These are phyloP conservation scores for Neurospora pannonica DNA, from an alignment of 495 filamentous ascomycete genomes.

Conservation along the genomic window DNA sequence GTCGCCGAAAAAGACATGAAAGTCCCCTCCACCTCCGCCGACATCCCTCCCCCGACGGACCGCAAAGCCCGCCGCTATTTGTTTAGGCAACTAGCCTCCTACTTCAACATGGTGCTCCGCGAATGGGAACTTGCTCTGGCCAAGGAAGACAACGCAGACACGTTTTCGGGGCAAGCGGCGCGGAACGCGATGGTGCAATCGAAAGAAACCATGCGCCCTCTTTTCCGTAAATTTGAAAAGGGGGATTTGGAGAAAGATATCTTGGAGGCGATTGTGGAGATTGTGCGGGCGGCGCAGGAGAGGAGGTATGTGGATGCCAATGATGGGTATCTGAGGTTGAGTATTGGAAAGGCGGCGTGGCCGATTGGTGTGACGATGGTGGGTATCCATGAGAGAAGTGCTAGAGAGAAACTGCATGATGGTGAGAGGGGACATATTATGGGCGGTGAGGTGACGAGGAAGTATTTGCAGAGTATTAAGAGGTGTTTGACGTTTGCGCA, in stretches of 20 bases:
- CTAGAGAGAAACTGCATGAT: slow-evolving; percentile 89
- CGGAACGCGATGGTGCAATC: slow-evolving; percentile 70
- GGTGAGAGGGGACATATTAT: slow-evolving; percentile 92
- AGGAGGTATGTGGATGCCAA: slow-evolving; percentile 92
- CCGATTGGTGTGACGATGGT: slow-evolving; percentile 99
- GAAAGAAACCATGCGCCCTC: slow-evolving; percentile 73
- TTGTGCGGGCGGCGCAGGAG: slow-evolving; percentile 82
- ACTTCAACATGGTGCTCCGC: slow-evolving; percentile 83
- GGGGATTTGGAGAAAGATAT: slow-evolving; percentile 68
- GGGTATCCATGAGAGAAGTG: slow-evolving; percentile 94
- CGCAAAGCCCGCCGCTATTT: slow-evolving; percentile 51
- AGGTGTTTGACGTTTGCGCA: slow-evolving; percentile 93
- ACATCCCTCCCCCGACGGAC: slow-evolving; percentile 46
- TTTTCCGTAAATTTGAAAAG: slow-evolving; percentile 85
- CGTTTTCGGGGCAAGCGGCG: slow-evolving; percentile 67
- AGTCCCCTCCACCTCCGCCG: slow-evolving; percentile 48
- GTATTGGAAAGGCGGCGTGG: slow-evolving; percentile 98
- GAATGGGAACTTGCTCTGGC: slow-evolving; percentile 81
- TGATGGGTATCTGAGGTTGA: slow-evolving; percentile 83
- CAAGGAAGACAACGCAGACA: slow-evolving; percentile 59
- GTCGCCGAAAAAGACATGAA: slow-evolving; percentile 84
- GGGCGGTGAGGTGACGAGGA: slow-evolving; percentile 89
- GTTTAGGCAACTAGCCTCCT: slow-evolving; percentile 80
- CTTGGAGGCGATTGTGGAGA: slow-evolving; percentile 81
- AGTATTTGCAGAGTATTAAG: slow-evolving; percentile 97